phyloP scores from a whole-genome alignment of 129 eudicot genomes.

The Pseudognaphalium luteoalbum region DNA sequence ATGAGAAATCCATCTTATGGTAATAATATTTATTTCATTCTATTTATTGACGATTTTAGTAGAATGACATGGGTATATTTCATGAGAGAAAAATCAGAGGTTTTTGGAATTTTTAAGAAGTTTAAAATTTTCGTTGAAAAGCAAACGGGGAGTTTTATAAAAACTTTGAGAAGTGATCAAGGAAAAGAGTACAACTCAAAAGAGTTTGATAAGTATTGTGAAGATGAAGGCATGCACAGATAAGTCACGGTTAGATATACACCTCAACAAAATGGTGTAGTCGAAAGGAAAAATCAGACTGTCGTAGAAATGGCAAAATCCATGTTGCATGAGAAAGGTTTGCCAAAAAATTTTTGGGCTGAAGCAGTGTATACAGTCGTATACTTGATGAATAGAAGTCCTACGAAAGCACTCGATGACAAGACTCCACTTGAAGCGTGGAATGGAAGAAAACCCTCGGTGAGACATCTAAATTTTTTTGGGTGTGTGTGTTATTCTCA shows the following conservation, averaged over 20 bases:
- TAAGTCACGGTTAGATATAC: not conserved
- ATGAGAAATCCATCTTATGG: too few species aligned
- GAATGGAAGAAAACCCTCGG: constrained; percentile 6
- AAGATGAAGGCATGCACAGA: not conserved
- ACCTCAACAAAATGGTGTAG: not conserved
- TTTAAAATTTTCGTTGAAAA: not conserved
- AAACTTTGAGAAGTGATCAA: not conserved
- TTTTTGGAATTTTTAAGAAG: too few species aligned
- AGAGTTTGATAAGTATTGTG: not conserved
- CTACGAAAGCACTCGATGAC: not conserved
- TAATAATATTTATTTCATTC: too few species aligned
- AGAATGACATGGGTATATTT: too few species aligned
- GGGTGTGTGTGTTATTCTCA: not conserved
- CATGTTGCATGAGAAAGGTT: not conserved
- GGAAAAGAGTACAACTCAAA: not conserved
- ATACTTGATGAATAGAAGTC: not conserved
- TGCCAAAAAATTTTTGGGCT: not conserved
- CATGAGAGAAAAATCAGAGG: too few species aligned
- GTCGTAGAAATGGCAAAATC: not conserved
- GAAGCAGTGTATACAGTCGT: not conserved
- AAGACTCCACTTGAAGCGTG: constrained; percentile 1
- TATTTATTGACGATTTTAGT: too few species aligned
- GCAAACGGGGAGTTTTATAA: not conserved
- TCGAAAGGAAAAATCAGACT: not conserved
- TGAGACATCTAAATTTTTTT: not conserved